Evolutionary conservation across 163 green algal genomes (phyloP), one percentile per base, ranked within the genome.

Genomic region (Scenedesmus sp.): DNA sequence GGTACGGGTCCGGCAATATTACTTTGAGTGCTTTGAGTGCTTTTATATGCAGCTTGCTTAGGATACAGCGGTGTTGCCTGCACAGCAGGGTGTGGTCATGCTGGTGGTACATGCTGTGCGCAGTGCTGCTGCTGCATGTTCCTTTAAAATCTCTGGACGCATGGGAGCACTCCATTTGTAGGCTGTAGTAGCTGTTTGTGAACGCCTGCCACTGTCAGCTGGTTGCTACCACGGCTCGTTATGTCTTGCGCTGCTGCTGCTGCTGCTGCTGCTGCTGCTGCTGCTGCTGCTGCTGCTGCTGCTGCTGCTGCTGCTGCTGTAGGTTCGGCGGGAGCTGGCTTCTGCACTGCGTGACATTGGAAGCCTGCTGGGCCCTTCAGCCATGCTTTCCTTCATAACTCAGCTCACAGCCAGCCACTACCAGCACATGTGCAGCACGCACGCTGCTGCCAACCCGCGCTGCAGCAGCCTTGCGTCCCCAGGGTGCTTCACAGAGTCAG

Each of bases 321-420:
- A 96, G 94, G 92, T 96, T 12, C 94, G 94, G 0, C 90, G 94
- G 1, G 94, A 96, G 88, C 92, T 96, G 18, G 92, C 91, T 5
- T 89, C 93, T 52, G 94, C 93, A 4, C 87, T 96, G 88, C 86
- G 94, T 0, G 94, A 95, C 70, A 93, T 96, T 77, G 87, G 89
- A 23, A 79, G 26, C 16, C 92, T 96, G 77, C 89, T 96, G 56
- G 94, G 93, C 2, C 76, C 59, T 0, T 34, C 34, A 13, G 76
- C 88, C 52, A 94, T 96, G 93, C 26, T 94, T 2, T 13, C 73
- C 4, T 93, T 88, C 84, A 90, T 94, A 34, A 56, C 88, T 1
- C 64, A 67, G 34, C 82, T 93, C 13, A 82, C 89, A 20, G 54
- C 4, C 62, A 83, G 56, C 88, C 20, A 70, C 64, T 64, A 86